Evolutionary conservation across 306 rosid species (phyloP).

Genomic region (Cicer bijugum): DNA sequence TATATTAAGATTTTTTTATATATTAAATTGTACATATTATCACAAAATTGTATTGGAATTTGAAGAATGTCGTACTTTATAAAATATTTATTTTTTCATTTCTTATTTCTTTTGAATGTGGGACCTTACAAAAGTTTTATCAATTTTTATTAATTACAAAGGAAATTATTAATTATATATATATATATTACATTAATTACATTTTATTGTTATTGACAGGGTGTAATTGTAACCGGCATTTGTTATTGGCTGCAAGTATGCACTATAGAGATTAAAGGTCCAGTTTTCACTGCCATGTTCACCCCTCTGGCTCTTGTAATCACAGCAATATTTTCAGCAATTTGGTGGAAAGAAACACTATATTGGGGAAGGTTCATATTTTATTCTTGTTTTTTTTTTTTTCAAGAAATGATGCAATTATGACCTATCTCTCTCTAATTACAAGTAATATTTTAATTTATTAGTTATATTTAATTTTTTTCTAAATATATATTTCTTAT

Average conservation of each 20-base stretch:
- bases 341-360: constrained; percentile 77
- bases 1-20: too few species aligned
- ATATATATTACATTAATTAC: not conserved
- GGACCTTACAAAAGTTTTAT: too few species aligned
- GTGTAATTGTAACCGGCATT: constrained; percentile 74
- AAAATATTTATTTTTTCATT: too few species aligned
- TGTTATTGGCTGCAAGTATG: constrained; percentile 93
- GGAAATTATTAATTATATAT: not conserved
- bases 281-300: constrained; percentile 87
- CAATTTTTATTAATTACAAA: not conserved
- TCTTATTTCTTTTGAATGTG: too few species aligned
- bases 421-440: not conserved
- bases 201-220: constrained; percentile 55
- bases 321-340: constrained; percentile 73
- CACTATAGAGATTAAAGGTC: constrained; percentile 78
- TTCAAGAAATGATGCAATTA: not conserved
- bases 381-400: not conserved
- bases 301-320: constrained; percentile 80
- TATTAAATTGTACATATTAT: too few species aligned
- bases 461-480: too few species aligned
- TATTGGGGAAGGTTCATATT: constrained; percentile 75
- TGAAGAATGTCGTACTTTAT: too few species aligned
- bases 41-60: too few species aligned
- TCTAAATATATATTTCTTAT: too few species aligned
- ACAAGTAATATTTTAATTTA: too few species aligned